phyloP scores from a whole-genome alignment of 1,284 basidiomycete species.

The Thecaphora frezii region DNA sequence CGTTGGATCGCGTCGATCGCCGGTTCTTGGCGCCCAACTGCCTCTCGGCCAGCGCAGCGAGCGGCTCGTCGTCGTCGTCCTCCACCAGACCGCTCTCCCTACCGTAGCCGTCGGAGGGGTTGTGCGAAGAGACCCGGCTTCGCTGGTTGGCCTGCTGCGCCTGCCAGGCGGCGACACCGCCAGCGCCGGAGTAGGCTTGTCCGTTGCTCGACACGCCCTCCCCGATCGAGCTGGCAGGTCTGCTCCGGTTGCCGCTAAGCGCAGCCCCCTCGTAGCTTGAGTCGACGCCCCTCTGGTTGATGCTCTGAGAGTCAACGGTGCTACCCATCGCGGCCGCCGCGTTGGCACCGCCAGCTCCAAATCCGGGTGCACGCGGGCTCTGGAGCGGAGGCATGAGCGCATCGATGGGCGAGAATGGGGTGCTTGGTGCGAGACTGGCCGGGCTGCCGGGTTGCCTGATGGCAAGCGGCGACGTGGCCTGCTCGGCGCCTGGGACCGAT shows the following conservation, averaged over 20 bases:
- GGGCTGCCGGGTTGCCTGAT: constrained; percentile 17
- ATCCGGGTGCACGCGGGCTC: constrained; percentile 38
- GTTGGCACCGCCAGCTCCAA: background rate
- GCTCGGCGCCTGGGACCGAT: constrained; percentile 17
- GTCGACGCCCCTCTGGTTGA: constrained; percentile 4
- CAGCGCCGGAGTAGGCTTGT: constrained; percentile 19
- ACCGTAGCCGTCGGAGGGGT: constrained; percentile 17
- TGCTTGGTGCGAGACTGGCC: constrained; percentile 1
- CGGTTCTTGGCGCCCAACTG: constrained; percentile 19
- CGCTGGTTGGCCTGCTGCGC: constrained; percentile 37
- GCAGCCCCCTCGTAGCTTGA: constrained; percentile 26
- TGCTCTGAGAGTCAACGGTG: background rate
- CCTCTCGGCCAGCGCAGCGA: background rate
- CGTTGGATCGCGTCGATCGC: constrained; percentile 16
- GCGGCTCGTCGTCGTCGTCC: constrained; percentile 2
- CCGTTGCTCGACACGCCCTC: constrained; percentile 9
- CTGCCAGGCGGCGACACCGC: constrained; percentile 36
- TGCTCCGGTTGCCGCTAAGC: constrained; percentile 10
- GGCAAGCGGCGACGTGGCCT: constrained; percentile 9
- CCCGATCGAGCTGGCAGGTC: constrained; percentile 21
- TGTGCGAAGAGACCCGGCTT: background rate
- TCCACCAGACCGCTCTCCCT: too few species aligned
- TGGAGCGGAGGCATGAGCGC: constrained; percentile 1
- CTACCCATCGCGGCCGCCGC: background rate
- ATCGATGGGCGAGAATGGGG: constrained; percentile 1